Evolutionary conservation across 176 grass and related monocot species (phyloP), one percentile per base, ranked within the genome.

Genomic region (Puya raimondii): DNA sequence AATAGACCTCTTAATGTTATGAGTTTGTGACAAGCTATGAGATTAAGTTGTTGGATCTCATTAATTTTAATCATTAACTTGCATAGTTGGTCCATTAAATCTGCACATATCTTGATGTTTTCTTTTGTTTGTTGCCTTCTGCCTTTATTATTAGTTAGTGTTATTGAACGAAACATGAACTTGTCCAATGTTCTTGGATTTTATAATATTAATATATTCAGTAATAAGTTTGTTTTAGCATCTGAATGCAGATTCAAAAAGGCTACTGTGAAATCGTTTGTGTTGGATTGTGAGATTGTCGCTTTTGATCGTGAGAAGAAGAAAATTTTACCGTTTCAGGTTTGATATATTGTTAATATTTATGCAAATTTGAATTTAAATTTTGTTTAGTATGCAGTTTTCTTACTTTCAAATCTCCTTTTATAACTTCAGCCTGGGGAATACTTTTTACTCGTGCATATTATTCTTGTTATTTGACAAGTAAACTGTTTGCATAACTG

Each of bases 251-350:
- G 94, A 86, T 91, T 99, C 70, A 86, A 82, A 64, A 99, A 99
- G 66, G 26, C 84, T 76, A 79, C 74, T 56, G 87, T 86, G 51
- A 93, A 90, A 65, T 90, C 94, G 22, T 99, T 99, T 86, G 89
- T 99, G 66, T 75, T 99, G 74, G 94, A 99, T 68, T 99, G 89
- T 72, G 89, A 99, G 75, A 93, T 99, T 67, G 89, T 99, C 81
- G 94, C 94, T 63, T 99, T 86, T 76, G 89, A 99, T 73, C 57
- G 57, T 65, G 94, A 93, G 76, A 99, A 93, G 27, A 42, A 89
- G 70, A 90, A 76, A 80, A 93, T 93, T 77, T 84, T 99, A 58
- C 94, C 89, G 74, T 99, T 99, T 75, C 94, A 99, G 94, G 94
- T 90, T 85, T 73, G 69, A 53, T 53, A 59, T 59, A 17, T 52